Evolutionary conservation across 2,329 filamentous ascomycete genomes (phyloP).

Genomic region (Sphaerulina musiva): DNA sequence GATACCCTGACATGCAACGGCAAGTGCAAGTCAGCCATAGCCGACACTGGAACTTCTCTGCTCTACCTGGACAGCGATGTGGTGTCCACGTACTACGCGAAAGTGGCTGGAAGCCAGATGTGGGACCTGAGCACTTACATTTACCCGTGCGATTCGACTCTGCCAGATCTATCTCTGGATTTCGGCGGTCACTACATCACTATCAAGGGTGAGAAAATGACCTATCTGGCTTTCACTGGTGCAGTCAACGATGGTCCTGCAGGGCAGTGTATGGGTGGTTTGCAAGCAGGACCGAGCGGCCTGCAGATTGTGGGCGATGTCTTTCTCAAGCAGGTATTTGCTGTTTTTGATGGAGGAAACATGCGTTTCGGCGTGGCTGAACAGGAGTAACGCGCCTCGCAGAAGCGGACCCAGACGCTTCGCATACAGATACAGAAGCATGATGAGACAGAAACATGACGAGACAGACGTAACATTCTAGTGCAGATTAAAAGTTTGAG

Average conservation of each 20-base stretch:
- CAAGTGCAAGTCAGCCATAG: slow-evolving; percentile 37
- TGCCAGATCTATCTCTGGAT: slow-evolving; percentile 47
- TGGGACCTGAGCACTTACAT: slow-evolving; percentile 39
- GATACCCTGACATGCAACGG: not conserved
- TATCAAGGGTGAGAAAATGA: slow-evolving; percentile 39
- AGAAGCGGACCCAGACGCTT: not conserved
- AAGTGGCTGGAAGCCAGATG: slow-evolving; percentile 36
- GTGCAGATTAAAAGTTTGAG: too few relatives aligned
- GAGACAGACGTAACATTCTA: not conserved
- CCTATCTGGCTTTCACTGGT: slow-evolving; percentile 44
- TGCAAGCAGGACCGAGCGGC: slow-evolving; percentile 48
- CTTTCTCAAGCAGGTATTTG: slow-evolving; percentile 55
- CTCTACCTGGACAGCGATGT: slow-evolving; percentile 52
- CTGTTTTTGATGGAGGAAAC: slow-evolving; percentile 53
- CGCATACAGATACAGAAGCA: not conserved
- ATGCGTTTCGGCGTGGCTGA: slow-evolving; percentile 49
- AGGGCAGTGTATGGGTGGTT: slow-evolving; percentile 59
- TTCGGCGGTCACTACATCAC: slow-evolving; percentile 46
- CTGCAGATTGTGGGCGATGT: slow-evolving; percentile 60
- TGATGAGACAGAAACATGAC: not conserved
- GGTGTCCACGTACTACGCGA: slow-evolving; percentile 38
- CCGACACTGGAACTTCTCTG: slow-evolving; percentile 56
- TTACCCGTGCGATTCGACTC: slow-evolving; percentile 38
- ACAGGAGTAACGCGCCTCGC: slow-evolving; percentile 22
- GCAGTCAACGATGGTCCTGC: slow-evolving; percentile 16